These are phyloP conservation scores for Yarrowia alimentaria DNA, from an alignment of 805 yeast genomes.

Conservation along the genomic window DNA sequence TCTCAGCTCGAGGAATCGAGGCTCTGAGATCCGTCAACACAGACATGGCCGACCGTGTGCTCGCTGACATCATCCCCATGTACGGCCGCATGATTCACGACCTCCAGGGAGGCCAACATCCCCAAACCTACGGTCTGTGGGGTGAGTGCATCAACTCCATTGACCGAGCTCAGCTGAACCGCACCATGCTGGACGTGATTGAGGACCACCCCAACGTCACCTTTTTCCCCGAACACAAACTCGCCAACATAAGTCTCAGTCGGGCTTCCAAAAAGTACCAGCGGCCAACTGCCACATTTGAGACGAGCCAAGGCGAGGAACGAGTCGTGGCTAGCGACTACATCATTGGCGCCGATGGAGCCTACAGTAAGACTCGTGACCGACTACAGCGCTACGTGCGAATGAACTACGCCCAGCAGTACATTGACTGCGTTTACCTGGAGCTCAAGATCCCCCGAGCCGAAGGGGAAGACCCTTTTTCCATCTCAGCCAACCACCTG, in stretches of 20 bases:
- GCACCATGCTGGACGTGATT: constrained; percentile 61
- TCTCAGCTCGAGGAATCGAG: constrained; percentile 77
- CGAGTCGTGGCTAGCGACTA: constrained; percentile 47
- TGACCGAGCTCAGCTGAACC: constrained; percentile 70
- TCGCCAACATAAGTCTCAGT: constrained; percentile 44
- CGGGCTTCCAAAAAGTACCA: constrained; percentile 30
- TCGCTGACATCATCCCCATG: constrained; percentile 75
- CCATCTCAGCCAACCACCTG: constrained; percentile 67
- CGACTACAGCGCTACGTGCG: constrained; percentile 65
- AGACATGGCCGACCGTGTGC: constrained; percentile 54
- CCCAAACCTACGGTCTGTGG: constrained; percentile 74
- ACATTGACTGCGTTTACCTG: constrained; percentile 78
- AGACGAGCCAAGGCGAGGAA: constrained; percentile 28
- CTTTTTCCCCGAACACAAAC: constrained; percentile 56
- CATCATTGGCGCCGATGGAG: constrained; percentile 83
- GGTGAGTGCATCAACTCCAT: constrained; percentile 86
- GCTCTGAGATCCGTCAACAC: constrained; percentile 64
- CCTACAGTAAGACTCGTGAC: constrained; percentile 68
- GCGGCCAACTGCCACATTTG: constrained; percentile 29
- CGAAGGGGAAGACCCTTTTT: constrained; percentile 39
- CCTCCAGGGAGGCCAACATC: constrained; percentile 55
- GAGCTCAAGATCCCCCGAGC: constrained; percentile 68
- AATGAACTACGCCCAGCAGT: constrained; percentile 71
- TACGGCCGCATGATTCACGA: constrained; percentile 88
- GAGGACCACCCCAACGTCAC: constrained; percentile 48